Evolutionary conservation across 1,284 basidiomycete genomes (phyloP).

Genomic region (Apiotrichum sp.): DNA sequence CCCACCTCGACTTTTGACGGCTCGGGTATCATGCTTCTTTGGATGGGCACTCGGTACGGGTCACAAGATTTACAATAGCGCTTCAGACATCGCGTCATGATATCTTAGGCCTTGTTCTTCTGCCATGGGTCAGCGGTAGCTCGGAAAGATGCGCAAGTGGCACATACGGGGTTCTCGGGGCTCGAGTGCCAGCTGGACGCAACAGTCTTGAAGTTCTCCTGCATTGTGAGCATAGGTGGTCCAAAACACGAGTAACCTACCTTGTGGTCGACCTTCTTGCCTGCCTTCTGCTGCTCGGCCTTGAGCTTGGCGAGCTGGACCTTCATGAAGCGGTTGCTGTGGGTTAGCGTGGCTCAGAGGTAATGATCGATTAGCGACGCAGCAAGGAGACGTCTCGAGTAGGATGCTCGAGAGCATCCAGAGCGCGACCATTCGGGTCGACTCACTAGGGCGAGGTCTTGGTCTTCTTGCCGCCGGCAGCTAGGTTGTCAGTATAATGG

Average conservation of each 20-base stretch:
- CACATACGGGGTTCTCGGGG: slow-evolving; percentile 45
- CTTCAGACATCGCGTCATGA: too few species aligned
- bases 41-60: neutral
- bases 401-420: too few species aligned
- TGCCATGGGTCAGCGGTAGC: neutral
- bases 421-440: too few species aligned
- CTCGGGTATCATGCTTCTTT: too few species aligned
- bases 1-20: too few species aligned
- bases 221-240: neutral
- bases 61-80: neutral
- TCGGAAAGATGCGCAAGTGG: neutral
- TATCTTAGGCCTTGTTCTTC: slow-evolving; percentile 4
- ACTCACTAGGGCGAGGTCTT: slow-evolving; percentile 42
- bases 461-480: slow-evolving; percentile 14
- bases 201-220: slow-evolving; percentile 45
- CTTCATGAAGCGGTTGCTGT: slow-evolving; percentile 46
- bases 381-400: too few species aligned
- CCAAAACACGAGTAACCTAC: slow-evolving; percentile 15
- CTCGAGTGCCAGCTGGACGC: slow-evolving; percentile 37
- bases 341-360: neutral
- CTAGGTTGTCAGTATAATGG: neutral
- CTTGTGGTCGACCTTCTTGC: slow-evolving; percentile 42
- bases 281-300: slow-evolving; percentile 40
- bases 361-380: neutral
- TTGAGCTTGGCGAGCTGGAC: slow-evolving; percentile 47